Base-by-base conservation (phyloP, 2,329 filamentous ascomycete genomes). In the Colletotrichum liriopes region DNA sequence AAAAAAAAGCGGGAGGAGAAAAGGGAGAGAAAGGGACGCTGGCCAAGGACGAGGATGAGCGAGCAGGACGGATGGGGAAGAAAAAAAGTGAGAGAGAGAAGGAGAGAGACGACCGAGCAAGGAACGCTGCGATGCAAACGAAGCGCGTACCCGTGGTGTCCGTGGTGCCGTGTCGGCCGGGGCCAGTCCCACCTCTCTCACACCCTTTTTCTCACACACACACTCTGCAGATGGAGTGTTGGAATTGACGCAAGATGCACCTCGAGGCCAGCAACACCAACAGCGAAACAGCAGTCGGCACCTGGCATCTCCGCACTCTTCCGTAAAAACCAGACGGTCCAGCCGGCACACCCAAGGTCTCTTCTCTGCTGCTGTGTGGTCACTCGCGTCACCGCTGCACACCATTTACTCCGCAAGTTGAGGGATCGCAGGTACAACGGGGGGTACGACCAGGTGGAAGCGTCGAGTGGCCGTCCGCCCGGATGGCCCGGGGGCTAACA, bases 131-230 rank as follows among this genome's bases (percentile, higher is more conserved):
- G 65, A 52, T 58, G 68, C 64, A 67, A 45, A 64, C 64, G 43
- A 72, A 49, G 69, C 45, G 69, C 69, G 65, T 60, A 58, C 64
- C 49, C 56, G 55, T 63, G 55, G 45, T 58, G n/a, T 35, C 62
- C 41, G 58, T 51, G 51, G 43, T 71, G 65, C 68, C 65, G 68
- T 51, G 68, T 52, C 51, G 68, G 68, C 68, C 68, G 65, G 65
- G 55, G 64, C 56, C 52, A 73, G 77, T 76, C 73, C 75, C 72
- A 77, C 76, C 49, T 76, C 77, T 73, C 62, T 69, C 51, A 64
- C 65, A 51, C 29, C 56, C 54, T 56, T 62, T 58, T 37, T 64
- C 32, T 59, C 32, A 49, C 29, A 5, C 29, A 5, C 29, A 6
- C 29, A n/a, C 49, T 58, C 63, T 56, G 58, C 65, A 29, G 65